These are phyloP conservation scores for Casuarina equisetifolia DNA, from an alignment of 306 rosid genomes.

Conservation along the genomic window DNA sequence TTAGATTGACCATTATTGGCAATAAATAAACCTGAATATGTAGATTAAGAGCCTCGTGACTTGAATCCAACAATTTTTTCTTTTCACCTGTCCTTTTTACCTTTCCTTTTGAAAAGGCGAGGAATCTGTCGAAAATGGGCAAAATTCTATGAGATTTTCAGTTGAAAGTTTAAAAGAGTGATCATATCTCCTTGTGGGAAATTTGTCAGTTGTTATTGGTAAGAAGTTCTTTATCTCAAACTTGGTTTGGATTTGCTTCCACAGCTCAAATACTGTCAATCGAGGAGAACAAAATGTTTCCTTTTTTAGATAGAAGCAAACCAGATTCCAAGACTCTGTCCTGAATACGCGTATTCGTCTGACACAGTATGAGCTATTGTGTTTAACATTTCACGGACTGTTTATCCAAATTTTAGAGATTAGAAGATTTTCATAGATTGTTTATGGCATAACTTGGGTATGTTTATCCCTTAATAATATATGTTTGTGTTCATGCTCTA, in stretches of 20 bases:
- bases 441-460: neutral
- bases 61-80: too few relatives aligned
- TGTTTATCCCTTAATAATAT: neutral
- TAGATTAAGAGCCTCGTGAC: too few relatives aligned
- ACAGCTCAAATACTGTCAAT: neutral
- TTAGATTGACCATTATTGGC: too few relatives aligned
- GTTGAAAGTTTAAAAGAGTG: neutral
- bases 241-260: neutral
- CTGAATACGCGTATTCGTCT: neutral
- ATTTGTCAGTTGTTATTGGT: neutral
- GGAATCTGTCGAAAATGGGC: neutral
- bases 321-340: neutral
- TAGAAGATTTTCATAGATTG: neutral
- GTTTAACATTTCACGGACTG: neutral
- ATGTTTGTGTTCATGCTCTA: neutral
- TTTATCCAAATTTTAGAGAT: neutral
- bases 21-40: too few relatives aligned
- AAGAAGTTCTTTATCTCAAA: neutral
- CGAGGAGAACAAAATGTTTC: neutral
- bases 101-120: neutral
- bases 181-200: neutral
- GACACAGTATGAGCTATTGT: neutral
- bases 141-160: neutral
- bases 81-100: neutral
- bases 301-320: neutral